Conservation (phyloP, 2,329 filamentous ascomycete genomes). For the Chlorencoelia australis region DNA sequence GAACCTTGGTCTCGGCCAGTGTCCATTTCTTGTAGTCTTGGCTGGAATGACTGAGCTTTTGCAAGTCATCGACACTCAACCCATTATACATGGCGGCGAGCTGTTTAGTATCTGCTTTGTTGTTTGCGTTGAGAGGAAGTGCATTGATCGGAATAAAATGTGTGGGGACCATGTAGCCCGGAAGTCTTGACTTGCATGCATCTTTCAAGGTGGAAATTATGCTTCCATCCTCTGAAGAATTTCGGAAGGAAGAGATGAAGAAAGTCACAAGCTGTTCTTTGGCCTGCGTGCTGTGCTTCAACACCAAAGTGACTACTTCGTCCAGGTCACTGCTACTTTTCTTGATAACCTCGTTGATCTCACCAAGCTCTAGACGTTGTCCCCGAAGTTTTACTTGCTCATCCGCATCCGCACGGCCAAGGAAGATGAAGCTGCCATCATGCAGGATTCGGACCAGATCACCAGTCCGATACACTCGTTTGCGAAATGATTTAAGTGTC, state of each 20-base stretch:
- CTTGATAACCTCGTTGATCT: conserved; percentile 79
- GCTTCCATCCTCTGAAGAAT: conserved; percentile 24
- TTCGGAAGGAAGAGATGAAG: conserved; percentile 34
- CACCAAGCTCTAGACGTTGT: conserved; percentile 78
- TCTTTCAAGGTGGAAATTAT: conserved; percentile 40
- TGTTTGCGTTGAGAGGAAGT: conserved; percentile 78
- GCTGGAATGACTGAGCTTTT: conserved; percentile 38
- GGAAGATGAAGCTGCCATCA: conserved; percentile 76
- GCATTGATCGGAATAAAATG: conserved; percentile 62
- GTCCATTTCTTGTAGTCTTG: conserved; percentile 25
- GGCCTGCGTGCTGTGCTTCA: conserved; percentile 59
- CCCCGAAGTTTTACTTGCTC: conserved; percentile 89
- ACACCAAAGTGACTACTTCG: conserved; percentile 66
- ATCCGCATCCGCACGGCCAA: conserved; percentile 80
- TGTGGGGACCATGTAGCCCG: conserved; percentile 84
- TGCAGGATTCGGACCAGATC: conserved; percentile 76
- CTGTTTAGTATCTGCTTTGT: conserved; percentile 71
- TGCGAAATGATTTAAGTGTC: conserved; percentile 41
- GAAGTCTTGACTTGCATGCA: conserved; percentile 60
- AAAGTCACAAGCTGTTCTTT: conserved; percentile 81
- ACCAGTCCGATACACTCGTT: conserved; percentile 75
- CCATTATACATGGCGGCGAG: conserved; percentile 56
- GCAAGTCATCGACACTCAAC: conserved; percentile 48
- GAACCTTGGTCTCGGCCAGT: conserved; percentile 37
- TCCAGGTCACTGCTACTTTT: conserved; percentile 46